Evolutionary conservation across 192 early-diverging fungal genomes (phyloP), one percentile per base, ranked within the genome.

Genomic region (Paraglomus brasilianum): DNA sequence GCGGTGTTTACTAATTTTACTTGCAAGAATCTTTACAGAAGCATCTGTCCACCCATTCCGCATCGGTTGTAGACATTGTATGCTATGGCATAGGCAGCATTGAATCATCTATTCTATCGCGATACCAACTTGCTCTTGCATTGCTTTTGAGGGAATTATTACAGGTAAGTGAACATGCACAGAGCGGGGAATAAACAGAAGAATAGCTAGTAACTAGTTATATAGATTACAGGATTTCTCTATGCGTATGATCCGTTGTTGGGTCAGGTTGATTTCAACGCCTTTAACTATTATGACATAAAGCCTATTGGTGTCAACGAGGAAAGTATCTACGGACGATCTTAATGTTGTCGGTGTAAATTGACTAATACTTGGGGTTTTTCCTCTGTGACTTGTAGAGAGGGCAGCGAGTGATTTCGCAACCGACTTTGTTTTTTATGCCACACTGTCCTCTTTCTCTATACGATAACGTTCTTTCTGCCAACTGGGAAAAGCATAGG

Each of bases 391-490:
- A 75, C 47, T 73, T 68, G 6, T 69, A 0, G 72, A 75, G 45
- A 71, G 69, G 24, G 47, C 78, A 75, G 11, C 45, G 66, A 4
- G 5, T n/a, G 5, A 45, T 75, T 4, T 40, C 57, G 38, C 17
- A 56, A 10, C 57, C 55, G 11, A 80, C 78, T 11, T 43, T 80
- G 4, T 53, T 77, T 13, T 80, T 71, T 44, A 80, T 80, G 78
- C 78, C 78, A 1, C 78, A 80, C 56, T 80, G 78, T 38, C 78
- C 78, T 10, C 71, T 75, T 45, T 75, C 75, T 11, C 69, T 80
- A 17, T 80, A 80, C 38, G 75, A 75, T 13, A 71, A 65, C 38
- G 56, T 80, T 15, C 59, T 80, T 4, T 70, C 70, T 30, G 42
- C 68, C 14, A 80, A 80, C 30, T 80, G 78, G 78, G 38, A 71